Percentiles rank a stretch among this genome's conserved stretches.
Conservation (phyloP, 345 rosid species). For the Trapa incisa region DNA sequence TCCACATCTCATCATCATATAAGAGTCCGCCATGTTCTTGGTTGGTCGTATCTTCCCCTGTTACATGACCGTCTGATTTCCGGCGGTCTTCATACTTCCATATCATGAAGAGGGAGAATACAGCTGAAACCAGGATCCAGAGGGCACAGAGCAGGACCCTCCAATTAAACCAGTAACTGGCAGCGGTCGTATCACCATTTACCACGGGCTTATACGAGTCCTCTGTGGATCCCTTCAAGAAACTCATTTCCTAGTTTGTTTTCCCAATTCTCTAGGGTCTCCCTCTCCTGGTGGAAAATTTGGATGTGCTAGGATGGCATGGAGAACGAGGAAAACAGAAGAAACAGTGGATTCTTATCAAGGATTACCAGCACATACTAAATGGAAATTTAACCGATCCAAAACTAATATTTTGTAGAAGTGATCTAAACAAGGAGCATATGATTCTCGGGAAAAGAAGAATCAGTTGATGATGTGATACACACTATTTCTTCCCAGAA, state of each 20-base stretch:
- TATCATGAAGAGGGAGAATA: conserved; percentile 34
- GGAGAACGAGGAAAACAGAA: background rate
- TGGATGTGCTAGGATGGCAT: background rate
- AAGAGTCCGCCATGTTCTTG: conserved; percentile 37
- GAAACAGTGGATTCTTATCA: background rate
- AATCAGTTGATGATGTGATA: conserved; percentile 4
- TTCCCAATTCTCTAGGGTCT: background rate
- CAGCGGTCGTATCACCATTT: conserved; percentile 42
- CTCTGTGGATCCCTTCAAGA: conserved; percentile 27
- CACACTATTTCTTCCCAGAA: conserved; percentile 1
- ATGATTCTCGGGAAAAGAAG: conserved; percentile 6
- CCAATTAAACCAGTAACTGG: conserved; percentile 87
- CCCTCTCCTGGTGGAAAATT: background rate
- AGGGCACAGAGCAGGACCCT: conserved; percentile 59
- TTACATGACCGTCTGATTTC: conserved; percentile 4
- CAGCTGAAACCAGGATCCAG: conserved; percentile 33
- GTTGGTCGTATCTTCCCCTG: conserved; percentile 26
- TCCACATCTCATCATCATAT: conserved; percentile 82
- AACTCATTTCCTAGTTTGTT: conserved; percentile 25
- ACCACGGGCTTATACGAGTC: conserved; percentile 41
- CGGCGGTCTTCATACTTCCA: conserved; percentile 49
- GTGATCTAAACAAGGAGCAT: background rate
- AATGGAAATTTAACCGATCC: background rate
- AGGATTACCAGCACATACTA: background rate
- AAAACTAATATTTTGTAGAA: background rate